Base-by-base conservation (phyloP, 345 rosid genomes). In the Euphorbia lathyris region DNA sequence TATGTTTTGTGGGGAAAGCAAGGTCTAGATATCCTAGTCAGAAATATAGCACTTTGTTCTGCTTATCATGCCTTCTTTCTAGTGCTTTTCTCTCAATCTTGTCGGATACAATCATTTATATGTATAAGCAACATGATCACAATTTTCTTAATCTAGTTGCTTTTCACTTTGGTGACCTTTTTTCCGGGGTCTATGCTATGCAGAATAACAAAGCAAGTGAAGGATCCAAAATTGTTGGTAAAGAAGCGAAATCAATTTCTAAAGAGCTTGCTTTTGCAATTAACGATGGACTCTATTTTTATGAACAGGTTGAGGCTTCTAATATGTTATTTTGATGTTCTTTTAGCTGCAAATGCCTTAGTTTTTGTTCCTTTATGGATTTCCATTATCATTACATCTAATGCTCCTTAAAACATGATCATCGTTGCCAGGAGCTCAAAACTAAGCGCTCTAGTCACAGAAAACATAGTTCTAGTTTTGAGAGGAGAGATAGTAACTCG, bases 261-360 rank as follows among this genome's bases (percentile, higher is more conserved):
- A 83, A 76, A 60, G 97, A 95, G 81, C 86, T 86, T 75, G 99
- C 97, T 72, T 83, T 87, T 70, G 76, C 91, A 63, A 95, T 90
- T 77, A 88, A 92, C 74, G 99, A 92, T 59, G 99, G 99, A 65
- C 97, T 95, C 72, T 86, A 84, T 81, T 95, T 81, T 82, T 95
- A 78, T 76, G 99, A 95, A 79, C 97, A 95, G 96, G 99, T 95
- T 67, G 26, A 66, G 56, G 20, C 63, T 62, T 29, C 50, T 72
- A 14, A 60, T n/a, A 34, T 64, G 12, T 2, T 23, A n/a, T 23
- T 45, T 63, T 68, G 42, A 20, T 9, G 22, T n/a, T 27, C 19
- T 5, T 55, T 23, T 50, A 62, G 73, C 70, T 74, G 53, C 3
- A 58, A 12, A 9, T 43, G 40, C 12, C 30, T 62, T 43, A 43